Conservation (phyloP, 148 eudicot genomes). For the Euryodendron excelsum region DNA sequence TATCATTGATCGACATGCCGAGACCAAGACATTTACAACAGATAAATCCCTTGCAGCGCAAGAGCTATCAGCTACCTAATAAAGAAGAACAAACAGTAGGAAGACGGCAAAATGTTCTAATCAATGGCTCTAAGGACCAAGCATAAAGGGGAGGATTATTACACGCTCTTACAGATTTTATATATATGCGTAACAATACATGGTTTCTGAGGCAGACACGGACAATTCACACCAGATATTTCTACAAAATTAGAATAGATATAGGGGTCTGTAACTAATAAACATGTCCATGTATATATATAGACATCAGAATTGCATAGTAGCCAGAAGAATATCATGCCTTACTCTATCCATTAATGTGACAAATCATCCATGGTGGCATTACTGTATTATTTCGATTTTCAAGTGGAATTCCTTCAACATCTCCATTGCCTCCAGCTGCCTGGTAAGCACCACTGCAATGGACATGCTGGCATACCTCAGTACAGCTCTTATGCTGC, state of each 20-base stretch:
- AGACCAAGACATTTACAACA: no score
- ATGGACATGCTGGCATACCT: not conserved
- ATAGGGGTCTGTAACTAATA: not conserved
- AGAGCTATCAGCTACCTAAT: no score
- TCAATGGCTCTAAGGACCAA: no score
- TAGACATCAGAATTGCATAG: constrained; percentile 2
- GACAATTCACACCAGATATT: not conserved
- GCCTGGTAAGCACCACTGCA: constrained; percentile 17
- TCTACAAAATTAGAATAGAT: not conserved
- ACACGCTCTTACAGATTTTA: not conserved
- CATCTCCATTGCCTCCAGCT: constrained; percentile 1
- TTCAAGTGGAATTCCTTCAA: constrained; percentile 7
- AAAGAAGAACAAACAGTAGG: no score
- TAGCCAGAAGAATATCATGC: not conserved
- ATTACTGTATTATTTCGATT: constrained; percentile 10
- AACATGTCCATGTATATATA: not conserved
- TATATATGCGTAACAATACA: not conserved
- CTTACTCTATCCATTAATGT: not conserved
- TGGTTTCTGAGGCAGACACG: no score
- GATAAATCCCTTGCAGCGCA: no score
- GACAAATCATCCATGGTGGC: constrained; percentile 29
- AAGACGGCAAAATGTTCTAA: not conserved
- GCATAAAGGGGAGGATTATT: not conserved
- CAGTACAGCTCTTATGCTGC: no score
- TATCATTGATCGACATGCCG: no score